Evolutionary conservation across 1,284 basidiomycete species (phyloP), one percentile per base, ranked within the genome.

Genomic region (Erythrobasidium hasegawianum): DNA sequence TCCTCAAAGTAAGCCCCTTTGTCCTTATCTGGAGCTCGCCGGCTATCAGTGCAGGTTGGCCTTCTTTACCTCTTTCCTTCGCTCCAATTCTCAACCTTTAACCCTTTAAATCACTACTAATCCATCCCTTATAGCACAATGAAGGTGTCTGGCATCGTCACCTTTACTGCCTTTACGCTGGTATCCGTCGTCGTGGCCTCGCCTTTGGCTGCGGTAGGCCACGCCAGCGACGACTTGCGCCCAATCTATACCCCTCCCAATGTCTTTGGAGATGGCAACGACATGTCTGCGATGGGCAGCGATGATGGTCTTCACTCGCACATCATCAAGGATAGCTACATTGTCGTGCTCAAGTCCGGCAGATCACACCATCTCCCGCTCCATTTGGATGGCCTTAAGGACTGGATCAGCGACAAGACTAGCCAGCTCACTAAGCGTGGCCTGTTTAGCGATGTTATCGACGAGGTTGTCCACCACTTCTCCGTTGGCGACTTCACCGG

Each of bases 321-420:
- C 71, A 66, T 74, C 54, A 68, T 74, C 57, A 47, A 56, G 3
- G 71, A 74, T 64, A 71, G 70, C 43, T 97, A 96, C 81, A 91
- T 96, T 69, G 84, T 96, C 77, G 83, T 90, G 77, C 82, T 96
- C 74, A 91, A 89, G 82, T 77, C 80, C 20, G 78, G 86, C 60
- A 78, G 83, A 71, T 87, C 87, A 76, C 89, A 94, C 77, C 78
- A 84, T 77, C 85, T 87, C 78, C 52, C 22, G 39, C 57, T 59
- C 64, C 57, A 71, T 54, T 49, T 66, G 47, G 82, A 84, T 18
- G 57, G 76, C 53, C 79, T 84, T 38, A 45, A 56, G 33, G 26
- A 27, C 20, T 49, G 33, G 22, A 60, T 59, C 33, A 57, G 27
- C 20, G 49, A 62, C 33, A 26, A 26, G 13, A 82, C 87, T 69